Evolutionary conservation across 176 grass and related monocot species (phyloP).

Genomic region (Dendrocalamus sinicus): DNA sequence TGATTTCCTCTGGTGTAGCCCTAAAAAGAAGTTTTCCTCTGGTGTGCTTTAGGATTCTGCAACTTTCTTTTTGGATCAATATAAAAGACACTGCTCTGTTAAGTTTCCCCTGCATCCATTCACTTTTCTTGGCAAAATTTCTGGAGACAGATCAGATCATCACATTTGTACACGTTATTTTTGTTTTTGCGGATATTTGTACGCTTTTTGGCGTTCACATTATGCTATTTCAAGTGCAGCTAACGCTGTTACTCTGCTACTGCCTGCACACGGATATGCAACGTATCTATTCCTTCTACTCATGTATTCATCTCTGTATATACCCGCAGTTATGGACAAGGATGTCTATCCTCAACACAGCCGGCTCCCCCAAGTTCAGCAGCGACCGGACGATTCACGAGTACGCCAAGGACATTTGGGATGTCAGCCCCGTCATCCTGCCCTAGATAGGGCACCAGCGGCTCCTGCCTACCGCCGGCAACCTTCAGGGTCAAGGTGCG

Average conservation of each 20-base stretch:
- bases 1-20: background rate
- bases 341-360: constrained; percentile 95
- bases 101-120: background rate
- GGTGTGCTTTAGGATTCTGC: background rate
- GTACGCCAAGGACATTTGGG: constrained; percentile 93
- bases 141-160: background rate
- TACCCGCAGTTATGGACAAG: constrained; percentile 77
- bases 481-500: background rate
- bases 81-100: background rate
- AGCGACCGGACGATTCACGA: constrained; percentile 93
- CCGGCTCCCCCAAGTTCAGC: constrained; percentile 84
- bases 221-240: background rate
- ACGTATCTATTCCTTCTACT: background rate
- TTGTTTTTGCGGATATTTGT: background rate
- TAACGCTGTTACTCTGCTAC: background rate
- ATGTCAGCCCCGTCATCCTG: constrained; percentile 63
- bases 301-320: background rate
- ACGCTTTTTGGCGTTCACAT: background rate
- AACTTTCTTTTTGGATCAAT: background rate
- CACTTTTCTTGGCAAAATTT: background rate
- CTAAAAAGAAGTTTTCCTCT: background rate
- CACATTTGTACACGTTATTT: background rate
- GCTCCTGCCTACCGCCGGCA: background rate
- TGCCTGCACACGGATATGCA: no score
- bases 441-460: constrained; percentile 41